phyloP scores from a whole-genome alignment of 805 yeast genomes.

The Candida golubevii region DNA sequence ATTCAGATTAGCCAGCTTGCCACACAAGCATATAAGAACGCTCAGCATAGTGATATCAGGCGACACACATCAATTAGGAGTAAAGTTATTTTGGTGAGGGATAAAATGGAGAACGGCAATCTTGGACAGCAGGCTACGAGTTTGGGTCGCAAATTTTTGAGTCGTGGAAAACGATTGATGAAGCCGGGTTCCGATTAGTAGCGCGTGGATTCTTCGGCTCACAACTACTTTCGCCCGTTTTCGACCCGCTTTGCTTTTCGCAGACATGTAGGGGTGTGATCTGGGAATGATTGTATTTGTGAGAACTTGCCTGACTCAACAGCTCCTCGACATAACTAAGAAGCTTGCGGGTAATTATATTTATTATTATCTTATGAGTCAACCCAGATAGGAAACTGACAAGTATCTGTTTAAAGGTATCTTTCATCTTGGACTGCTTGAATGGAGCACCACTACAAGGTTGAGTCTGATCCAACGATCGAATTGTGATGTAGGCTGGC shows the following conservation, averaged over 20 bases:
- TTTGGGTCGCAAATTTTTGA: conserved; percentile 51
- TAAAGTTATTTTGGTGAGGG: conserved; percentile 51
- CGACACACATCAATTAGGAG: conserved; percentile 41
- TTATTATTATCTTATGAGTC: too few species aligned
- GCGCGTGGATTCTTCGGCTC: too few species aligned
- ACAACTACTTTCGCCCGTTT: too few species aligned
- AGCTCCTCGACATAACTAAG: background rate
- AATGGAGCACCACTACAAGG: too few species aligned
- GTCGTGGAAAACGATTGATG: conserved; percentile 51
- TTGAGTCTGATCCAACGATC: too few species aligned
- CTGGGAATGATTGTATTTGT: background rate
- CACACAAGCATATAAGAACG: conserved; percentile 61
- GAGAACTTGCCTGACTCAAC: background rate
- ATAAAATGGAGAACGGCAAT: conserved; percentile 39
- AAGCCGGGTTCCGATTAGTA: conserved; percentile 20
- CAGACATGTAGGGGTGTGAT: background rate
- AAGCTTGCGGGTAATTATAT: too few species aligned
- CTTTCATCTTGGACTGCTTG: too few species aligned
- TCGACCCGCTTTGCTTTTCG: background rate
- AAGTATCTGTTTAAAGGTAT: too few species aligned
- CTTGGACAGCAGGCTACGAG: conserved; percentile 47
- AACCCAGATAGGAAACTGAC: too few species aligned
- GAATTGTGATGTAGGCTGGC: too few species aligned
- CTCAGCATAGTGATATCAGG: conserved; percentile 51
- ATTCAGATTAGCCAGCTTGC: conserved; percentile 53